phyloP scores from a whole-genome alignment of 768 basidiomycete genomes.

The Mrakia blollopis region DNA sequence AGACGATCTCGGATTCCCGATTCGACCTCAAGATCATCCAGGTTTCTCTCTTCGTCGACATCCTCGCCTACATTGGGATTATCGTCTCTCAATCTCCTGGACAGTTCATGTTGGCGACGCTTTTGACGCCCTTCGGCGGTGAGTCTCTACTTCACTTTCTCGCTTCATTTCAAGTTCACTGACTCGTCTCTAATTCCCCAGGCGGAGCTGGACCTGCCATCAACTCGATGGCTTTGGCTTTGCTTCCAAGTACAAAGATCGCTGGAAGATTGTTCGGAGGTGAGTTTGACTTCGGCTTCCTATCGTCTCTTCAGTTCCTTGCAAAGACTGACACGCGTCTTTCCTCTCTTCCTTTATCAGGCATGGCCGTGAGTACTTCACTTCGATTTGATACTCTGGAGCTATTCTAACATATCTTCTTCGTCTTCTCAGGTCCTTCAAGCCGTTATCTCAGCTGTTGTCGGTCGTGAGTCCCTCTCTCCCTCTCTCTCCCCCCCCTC shows the following conservation, averaged over 20 bases:
- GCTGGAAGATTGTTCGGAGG: conserved; percentile 74
- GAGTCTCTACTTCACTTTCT: no score
- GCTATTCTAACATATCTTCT: no score
- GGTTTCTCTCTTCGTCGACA: conserved; percentile 57
- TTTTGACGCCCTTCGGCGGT: conserved; percentile 55
- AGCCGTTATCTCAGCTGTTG: conserved; percentile 47
- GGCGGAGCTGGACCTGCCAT: conserved; percentile 61
- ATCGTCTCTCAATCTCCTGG: conserved; percentile 50
- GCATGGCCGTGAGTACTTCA: conserved; percentile 49
- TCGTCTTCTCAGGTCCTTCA: conserved; percentile 50
- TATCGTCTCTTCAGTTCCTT: background rate
- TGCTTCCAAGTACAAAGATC: conserved; percentile 55
- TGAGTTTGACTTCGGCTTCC: background rate
- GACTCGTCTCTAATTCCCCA: no score
- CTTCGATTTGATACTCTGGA: no score
- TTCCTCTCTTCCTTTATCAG: background rate
- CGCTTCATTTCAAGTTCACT: no score
- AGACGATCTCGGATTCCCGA: conserved; percentile 38
- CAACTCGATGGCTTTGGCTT: conserved; percentile 66
- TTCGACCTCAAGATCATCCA: conserved; percentile 71
- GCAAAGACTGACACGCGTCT: background rate
- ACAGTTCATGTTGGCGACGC: conserved; percentile 53
- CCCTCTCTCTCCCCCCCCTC: background rate
- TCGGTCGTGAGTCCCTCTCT: background rate
- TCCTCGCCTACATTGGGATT: conserved; percentile 54